Conservation (phyloP, 1,139 yeast genomes). For the Casaregolazyma suthepensis region DNA sequence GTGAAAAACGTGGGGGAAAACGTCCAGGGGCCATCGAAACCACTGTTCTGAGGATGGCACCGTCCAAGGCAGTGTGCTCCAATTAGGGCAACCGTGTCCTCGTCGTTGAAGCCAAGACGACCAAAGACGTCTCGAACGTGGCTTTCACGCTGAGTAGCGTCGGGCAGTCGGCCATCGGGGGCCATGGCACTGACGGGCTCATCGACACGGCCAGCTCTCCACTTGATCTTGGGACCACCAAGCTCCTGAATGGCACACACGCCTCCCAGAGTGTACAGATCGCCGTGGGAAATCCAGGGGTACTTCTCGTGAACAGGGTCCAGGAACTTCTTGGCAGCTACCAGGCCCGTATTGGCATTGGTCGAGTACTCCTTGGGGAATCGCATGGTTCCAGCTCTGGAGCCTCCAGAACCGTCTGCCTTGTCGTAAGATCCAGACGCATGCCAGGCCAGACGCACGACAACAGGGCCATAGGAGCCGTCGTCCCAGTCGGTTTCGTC, state of each 20-base stretch:
- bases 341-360: slow-evolving; percentile 71
- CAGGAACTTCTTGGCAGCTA: slow-evolving; percentile 59
- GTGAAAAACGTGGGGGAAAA: slow-evolving; percentile 75
- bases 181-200: slow-evolving; percentile 30
- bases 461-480: slow-evolving; percentile 65
- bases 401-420: slow-evolving; percentile 62
- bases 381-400: slow-evolving; percentile 80
- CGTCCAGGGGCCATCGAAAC: slow-evolving; percentile 91
- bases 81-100: slow-evolving; percentile 77
- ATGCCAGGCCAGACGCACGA: slow-evolving; percentile 74
- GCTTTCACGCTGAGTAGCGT: slow-evolving; percentile 61
- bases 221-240: slow-evolving; percentile 77
- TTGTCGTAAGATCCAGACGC: slow-evolving; percentile 63
- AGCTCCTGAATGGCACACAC: slow-evolving; percentile 80
- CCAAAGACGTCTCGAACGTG: slow-evolving; percentile 63
- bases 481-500: slow-evolving; percentile 75
- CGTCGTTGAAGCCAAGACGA: slow-evolving; percentile 73
- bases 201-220: slow-evolving; percentile 82
- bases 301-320: slow-evolving; percentile 52
- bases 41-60: slow-evolving; percentile 54
- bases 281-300: slow-evolving; percentile 83
- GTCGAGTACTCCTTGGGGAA: slow-evolving; percentile 58
- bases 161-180: slow-evolving; percentile 74
- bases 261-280: slow-evolving; percentile 82
- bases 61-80: slow-evolving; percentile 87